Evolutionary conservation across 1,139 yeast species (phyloP).

Genomic region (Yamadazyma membranifaciens): DNA sequence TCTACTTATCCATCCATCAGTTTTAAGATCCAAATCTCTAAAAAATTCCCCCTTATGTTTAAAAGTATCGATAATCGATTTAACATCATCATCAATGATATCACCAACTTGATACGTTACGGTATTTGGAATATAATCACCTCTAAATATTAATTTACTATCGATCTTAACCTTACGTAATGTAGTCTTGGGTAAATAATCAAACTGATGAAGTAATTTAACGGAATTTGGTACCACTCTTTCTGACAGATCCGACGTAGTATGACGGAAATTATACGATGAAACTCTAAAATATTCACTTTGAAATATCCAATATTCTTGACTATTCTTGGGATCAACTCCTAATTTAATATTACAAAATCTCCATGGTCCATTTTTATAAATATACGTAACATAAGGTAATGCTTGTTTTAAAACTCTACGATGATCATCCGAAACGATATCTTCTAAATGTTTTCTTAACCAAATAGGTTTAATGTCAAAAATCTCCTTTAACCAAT

Average conservation of each 20-base stretch:
- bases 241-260: constrained; percentile 6
- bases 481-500: constrained; percentile 54
- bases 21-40: constrained; percentile 42
- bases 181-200: background rate
- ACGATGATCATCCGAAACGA: constrained; percentile 52
- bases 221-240: constrained; percentile 20
- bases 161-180: constrained; percentile 28
- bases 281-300: constrained; percentile 77
- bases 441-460: constrained; percentile 65
- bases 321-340: constrained; percentile 64
- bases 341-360: constrained; percentile 83
- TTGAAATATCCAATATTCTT: constrained; percentile 65
- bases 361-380: constrained; percentile 93
- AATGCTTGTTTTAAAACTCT: constrained; percentile 68
- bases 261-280: constrained; percentile 24
- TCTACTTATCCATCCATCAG: constrained; percentile 76
- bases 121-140: constrained; percentile 63
- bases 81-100: constrained; percentile 63
- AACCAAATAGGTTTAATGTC: constrained; percentile 82
- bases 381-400: constrained; percentile 79
- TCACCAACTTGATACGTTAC: constrained; percentile 84
- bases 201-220: constrained; percentile 10
- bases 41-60: constrained; percentile 39
- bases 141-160: constrained; percentile 66
- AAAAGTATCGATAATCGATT: constrained; percentile 40